Evolutionary conservation across 352 stramenopile species (phyloP), one percentile per base, ranked within the genome.

Genomic region (Globisporangium radiosum): DNA sequence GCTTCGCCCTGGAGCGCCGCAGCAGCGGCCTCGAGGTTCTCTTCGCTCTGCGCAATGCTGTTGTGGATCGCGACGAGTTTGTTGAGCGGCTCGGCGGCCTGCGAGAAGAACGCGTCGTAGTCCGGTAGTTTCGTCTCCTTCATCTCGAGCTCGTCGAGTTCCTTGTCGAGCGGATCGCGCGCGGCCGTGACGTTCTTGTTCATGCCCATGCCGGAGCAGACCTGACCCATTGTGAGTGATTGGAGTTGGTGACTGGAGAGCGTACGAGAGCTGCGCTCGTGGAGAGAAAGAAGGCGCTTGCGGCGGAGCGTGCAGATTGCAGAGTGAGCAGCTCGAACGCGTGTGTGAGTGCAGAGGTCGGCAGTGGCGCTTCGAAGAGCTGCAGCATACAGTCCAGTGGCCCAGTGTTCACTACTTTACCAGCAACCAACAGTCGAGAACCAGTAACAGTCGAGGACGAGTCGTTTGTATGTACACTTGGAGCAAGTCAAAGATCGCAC

Each of bases 1-100:
- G 68, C 73, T 56, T 85, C 75, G 14, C 72, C 75, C 52, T 85
- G 75, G 49, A 85, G 59, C 10, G 71, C 75, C 2, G 75, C 66
- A 19, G 72, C 75, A 2, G 75, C 70, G 7, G 70, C 17, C 63
- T 85, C 76, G 48, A 85, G 70, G 49, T 81, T 80, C 59, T 80
- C 71, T 54, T 82, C 75, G 43, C 75, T 85, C 53, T 76, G 67
- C 9, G 66, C 70, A 40, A 85, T 80, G 43, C 72, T 74, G 57
- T 85, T 85, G 69, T 78, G 52, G 53, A 76, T 66, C 58, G 69
- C 69, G 17, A 76, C 60, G 47, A 66, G 52, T 43, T 57, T 50
- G 47, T 66, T 63, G 48, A 64, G 9, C 54, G 63, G 58, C 37
- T 48, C 63, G 5, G 59, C 53, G 14, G 64, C 64, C 19, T 49